Evolutionary conservation across 495 filamentous ascomycete species (phyloP), one percentile per base, ranked within the genome.

Genomic region (Mytilinidion resinicola): DNA sequence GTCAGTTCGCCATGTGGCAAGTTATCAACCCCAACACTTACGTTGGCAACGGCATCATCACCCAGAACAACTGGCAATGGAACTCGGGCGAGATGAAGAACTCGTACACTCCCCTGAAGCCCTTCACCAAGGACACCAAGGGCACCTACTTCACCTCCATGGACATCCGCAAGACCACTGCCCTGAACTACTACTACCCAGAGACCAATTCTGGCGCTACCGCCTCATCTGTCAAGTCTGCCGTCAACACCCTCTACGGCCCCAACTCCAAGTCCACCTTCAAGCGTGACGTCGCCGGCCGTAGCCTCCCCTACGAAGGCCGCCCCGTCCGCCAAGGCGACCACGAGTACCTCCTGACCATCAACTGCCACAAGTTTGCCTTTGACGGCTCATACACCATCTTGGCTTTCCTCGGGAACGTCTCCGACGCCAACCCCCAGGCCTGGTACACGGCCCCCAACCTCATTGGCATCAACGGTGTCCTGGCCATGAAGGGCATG

Each of bases 51-150:
- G 56, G 57, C 17, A 41, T 35, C 37, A 44, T 60, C 42, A 67
- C 53, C 53, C 61, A 51, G 14, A 42, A 33, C 53, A 64, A 53
- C 53, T 57, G 50, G 4, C 53, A 56, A 38, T 63, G 61, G 64
- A 59, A 60, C 53, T 10, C 11, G 0, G 64, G 64, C 33, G 53
- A 60, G 46, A 12, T 49, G 20, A 63, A 60, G 57, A 61, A 67
- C 54, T 21, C 51, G 8, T 51, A 60, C 49, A 51, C 53, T 0
- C 54, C 54, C 36, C 61, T 67, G 11, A 58, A 57, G 44, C 64
- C 64, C 37, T 67, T 67, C 57, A 54, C 53, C 53, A 67, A 64
- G 60, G 57, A 63, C 60, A 56, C 52, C 25, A 35, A 41, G n/a
- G 63, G 63, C 42, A 46, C 55, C 51, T 62, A 51, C 56, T 63